Percentiles rank a stretch among this genome's conserved stretches.
phyloP scores from a whole-genome alignment of 495 filamentous ascomycete genomes.

The Tuber calosporum region DNA sequence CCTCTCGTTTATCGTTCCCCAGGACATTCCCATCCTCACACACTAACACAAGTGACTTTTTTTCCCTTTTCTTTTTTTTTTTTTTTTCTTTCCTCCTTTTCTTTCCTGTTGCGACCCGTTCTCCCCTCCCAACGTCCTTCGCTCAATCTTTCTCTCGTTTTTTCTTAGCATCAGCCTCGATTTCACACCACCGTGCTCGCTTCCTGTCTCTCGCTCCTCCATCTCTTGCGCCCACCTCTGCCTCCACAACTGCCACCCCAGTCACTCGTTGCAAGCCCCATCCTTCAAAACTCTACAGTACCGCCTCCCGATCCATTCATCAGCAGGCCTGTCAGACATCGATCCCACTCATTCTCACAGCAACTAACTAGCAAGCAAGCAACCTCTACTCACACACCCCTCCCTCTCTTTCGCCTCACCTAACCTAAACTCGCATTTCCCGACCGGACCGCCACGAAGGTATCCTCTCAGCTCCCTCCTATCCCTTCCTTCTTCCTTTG shows the following conservation, averaged over 20 bases:
- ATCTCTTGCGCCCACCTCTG: neutral
- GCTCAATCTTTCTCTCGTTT: slow-evolving; percentile 7
- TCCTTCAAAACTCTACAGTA: slow-evolving; percentile 18
- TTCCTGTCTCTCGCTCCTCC: neutral
- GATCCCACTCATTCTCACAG: slow-evolving; percentile 12
- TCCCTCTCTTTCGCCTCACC: slow-evolving; percentile 5
- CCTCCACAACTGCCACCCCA: slow-evolving; percentile 21
- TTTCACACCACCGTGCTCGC: slow-evolving; percentile 9
- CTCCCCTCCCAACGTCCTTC: slow-evolving; percentile 10
- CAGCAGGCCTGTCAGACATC: slow-evolving; percentile 29
- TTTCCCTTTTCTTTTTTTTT: neutral
- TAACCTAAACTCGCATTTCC: slow-evolving; percentile 41
- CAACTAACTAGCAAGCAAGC: slow-evolving; percentile 31
- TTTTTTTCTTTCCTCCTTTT: neutral
- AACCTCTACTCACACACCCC: slow-evolving; percentile 22
- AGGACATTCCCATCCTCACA: neutral
- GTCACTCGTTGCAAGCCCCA: slow-evolving; percentile 18
- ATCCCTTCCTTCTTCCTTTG: slow-evolving; percentile 18
- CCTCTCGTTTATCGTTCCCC: neutral
- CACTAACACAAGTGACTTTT: neutral
- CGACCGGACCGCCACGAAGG: slow-evolving; percentile 36
- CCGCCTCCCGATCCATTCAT: slow-evolving; percentile 12
- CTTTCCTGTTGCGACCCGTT: neutral
- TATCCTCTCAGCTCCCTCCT: slow-evolving; percentile 25
- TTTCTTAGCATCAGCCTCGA: slow-evolving; percentile 17